Evolutionary conservation across 2,329 filamentous ascomycete species (phyloP), one percentile per base, ranked within the genome.

Genomic region (Xylariaceae sp.): DNA sequence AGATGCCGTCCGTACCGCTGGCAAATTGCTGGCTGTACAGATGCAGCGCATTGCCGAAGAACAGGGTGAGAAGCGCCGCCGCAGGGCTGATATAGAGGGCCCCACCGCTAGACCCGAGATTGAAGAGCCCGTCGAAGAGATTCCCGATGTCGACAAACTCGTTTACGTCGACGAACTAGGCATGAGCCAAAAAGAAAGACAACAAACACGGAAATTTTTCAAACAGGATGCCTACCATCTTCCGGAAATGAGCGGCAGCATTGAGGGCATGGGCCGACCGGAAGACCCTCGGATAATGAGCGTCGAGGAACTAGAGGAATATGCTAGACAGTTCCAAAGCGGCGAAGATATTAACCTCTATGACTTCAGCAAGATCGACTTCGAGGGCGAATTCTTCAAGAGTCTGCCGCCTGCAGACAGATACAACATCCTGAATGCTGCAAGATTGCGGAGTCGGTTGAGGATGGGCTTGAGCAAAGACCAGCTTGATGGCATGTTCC

Each of bases 341-440:
- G 94, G 94, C 47, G 90, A 97, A 68, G 92, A 97, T 66, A 87
- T 97, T 60, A 85, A 86, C 57, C 70, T 91, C 5, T 97, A 97
- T 69, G 92, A 97, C 70, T 99, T 99, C 65, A 95, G 89, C 64
- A 97, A 97, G 70, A 99, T 99, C 60, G 94, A 99, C 65, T 99
- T 97, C 62, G 88, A 97, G 58, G 89, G 91, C 58, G 84, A 92
- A 11, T 99, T 99, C 70, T 99, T 99, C 72, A 82, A 87, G 66
- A 96, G 90, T 65, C 71, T 99, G 49, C 94, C 95, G 0, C 78
- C 90, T 1, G 86, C 86, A 2, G 94, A 99, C 72, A 83, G 92
- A 43, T 99, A 99, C 74, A 97, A 97, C 61, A 99, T 99, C 46
- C 72, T 99, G 18, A 99, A 99, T 65, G 94, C 95, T 1, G 94